Percentiles rank a stretch among this genome's conserved stretches.
phyloP scores from a whole-genome alignment of 768 basidiomycete species.

The Russula earlei region DNA sequence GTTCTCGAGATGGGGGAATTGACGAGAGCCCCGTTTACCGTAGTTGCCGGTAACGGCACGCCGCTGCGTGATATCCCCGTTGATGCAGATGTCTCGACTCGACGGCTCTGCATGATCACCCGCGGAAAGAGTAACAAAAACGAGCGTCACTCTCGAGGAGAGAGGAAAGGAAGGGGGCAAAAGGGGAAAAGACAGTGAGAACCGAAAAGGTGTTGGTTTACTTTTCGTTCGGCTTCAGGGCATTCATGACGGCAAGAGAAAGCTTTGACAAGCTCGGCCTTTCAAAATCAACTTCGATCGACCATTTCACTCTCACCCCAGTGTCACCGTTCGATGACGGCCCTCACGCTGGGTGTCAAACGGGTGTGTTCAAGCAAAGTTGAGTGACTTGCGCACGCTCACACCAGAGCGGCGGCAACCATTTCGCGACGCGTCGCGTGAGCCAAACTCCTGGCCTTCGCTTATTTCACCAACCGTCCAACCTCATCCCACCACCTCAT shows the following conservation, averaged over 20 bases:
- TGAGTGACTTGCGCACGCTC: too few relatives aligned
- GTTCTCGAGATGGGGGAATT: background rate
- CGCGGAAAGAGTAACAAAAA: background rate
- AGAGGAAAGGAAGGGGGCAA: background rate
- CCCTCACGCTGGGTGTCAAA: too few relatives aligned
- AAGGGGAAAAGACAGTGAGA: background rate
- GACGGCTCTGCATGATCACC: background rate
- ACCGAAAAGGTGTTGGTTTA: background rate
- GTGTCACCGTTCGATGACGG: background rate
- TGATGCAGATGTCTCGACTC: background rate
- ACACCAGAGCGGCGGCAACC: background rate
- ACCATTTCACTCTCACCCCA: background rate
- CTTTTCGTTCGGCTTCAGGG: background rate
- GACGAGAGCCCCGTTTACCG: background rate
- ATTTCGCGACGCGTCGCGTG: background rate
- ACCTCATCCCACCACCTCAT: background rate
- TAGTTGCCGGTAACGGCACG: too few relatives aligned
- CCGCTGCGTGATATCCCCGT: background rate
- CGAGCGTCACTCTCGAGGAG: background rate
- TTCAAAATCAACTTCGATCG: background rate
- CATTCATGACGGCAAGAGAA: background rate
- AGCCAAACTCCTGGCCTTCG: constrained; percentile 8
- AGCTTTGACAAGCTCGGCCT: background rate
- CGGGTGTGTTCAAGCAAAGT: too few relatives aligned
- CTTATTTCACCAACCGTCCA: too few relatives aligned